These are phyloP conservation scores for Pholiota adiposa DNA, from an alignment of 1,284 basidiomycete genomes.

Conservation along the genomic window DNA sequence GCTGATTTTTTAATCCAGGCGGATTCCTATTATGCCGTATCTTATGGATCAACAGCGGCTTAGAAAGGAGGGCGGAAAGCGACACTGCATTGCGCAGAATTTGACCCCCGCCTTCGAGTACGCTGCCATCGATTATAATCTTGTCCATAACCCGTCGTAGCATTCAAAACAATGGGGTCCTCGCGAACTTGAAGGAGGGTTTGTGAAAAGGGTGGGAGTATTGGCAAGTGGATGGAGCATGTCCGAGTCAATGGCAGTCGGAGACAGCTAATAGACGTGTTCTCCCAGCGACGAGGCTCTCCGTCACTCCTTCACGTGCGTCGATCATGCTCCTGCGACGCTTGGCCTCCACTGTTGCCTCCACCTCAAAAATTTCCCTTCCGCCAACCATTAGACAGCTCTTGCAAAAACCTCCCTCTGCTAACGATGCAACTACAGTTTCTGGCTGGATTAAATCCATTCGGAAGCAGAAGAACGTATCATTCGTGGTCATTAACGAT, in stretches of 20 bases:
- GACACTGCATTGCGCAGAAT: conserved; percentile 69
- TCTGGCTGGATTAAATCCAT: conserved; percentile 88
- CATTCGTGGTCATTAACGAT: conserved; percentile 85
- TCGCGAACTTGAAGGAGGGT: background rate
- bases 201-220: background rate
- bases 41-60: conserved; percentile 60
- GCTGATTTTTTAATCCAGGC: conserved; percentile 71
- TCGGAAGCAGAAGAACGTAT: conserved; percentile 83
- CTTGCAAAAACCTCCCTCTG: conserved; percentile 25
- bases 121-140: conserved; percentile 42
- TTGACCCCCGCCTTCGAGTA: conserved; percentile 70
- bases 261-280: no score
- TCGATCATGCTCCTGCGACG: conserved; percentile 28
- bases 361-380: conserved; percentile 35
- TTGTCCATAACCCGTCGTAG: conserved; percentile 22
- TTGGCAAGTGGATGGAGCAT: background rate
- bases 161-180: conserved; percentile 5
- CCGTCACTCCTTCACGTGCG: conserved; percentile 9
- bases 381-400: conserved; percentile 64
- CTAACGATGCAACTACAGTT: conserved; percentile 35
- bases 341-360: conserved; percentile 23
- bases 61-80: conserved; percentile 60
- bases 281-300: no score
- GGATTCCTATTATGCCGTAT: conserved; percentile 58
- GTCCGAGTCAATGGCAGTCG: background rate